A percentile compares a stretch with the other conserved stretches of the same genome.
Evolutionary conservation across 345 rosid genomes (phyloP).

Genomic region (Populus tremula): DNA sequence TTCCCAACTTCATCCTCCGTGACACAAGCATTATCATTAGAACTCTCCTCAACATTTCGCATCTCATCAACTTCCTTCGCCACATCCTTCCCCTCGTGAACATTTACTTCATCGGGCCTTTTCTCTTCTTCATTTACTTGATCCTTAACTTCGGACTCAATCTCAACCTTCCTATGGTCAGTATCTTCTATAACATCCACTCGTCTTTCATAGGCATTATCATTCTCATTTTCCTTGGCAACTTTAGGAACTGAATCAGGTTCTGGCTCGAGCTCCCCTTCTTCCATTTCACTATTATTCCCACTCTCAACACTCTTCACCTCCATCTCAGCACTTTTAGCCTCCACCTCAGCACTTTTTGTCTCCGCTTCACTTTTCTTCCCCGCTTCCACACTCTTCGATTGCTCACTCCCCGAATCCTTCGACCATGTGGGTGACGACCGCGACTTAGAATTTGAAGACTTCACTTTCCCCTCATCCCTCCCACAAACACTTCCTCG

Average conservation of each 20-base stretch:
- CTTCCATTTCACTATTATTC: slow-evolving; percentile 91
- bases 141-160: slow-evolving; percentile 20
- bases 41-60: slow-evolving; percentile 28
- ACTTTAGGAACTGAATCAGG: slow-evolving; percentile 22
- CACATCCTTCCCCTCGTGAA: slow-evolving; percentile 26
- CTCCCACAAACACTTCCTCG: slow-evolving; percentile 26
- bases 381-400: slow-evolving; percentile 27
- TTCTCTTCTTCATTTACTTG: slow-evolving; percentile 19
- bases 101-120: slow-evolving; percentile 24
- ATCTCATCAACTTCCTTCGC: slow-evolving; percentile 32
- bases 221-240: slow-evolving; percentile 3
- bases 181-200: slow-evolving; percentile 10
- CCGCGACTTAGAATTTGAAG: slow-evolving; percentile 51
- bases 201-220: slow-evolving; percentile 14
- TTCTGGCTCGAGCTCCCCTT: slow-evolving; percentile 95
- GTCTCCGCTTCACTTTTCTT: slow-evolving; percentile 35
- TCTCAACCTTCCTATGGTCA: slow-evolving; percentile 27
- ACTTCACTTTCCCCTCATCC: slow-evolving; percentile 37
- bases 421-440: slow-evolving; percentile 77
- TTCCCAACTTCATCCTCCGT: slow-evolving; percentile 20
- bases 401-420: slow-evolving; percentile 80
- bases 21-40: slow-evolving; percentile 18
- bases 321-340: slow-evolving; percentile 4
- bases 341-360: slow-evolving; percentile 29
- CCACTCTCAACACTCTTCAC: slow-evolving; percentile 53